phyloP scores from a whole-genome alignment of 768 basidiomycete genomes.

The Rhodotorula babjevae region DNA sequence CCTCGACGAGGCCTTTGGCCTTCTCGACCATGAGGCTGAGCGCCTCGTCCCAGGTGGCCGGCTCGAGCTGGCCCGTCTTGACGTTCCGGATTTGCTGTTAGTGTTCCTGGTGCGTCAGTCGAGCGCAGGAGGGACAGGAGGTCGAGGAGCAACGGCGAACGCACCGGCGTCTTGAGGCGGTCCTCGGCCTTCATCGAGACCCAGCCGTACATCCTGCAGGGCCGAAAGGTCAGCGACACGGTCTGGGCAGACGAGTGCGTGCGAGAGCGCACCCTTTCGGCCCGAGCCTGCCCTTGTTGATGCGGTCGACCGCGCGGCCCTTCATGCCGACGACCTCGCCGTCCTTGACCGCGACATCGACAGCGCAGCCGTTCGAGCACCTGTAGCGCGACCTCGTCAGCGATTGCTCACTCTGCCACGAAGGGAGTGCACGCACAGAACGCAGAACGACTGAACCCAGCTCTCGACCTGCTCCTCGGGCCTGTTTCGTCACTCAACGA shows the following conservation, averaged over 20 bases:
- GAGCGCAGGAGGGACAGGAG: neutral
- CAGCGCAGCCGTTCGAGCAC: slow-evolving; percentile 32
- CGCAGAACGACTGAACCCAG: slow-evolving; percentile 13
- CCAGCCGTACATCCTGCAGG: slow-evolving; percentile 33
- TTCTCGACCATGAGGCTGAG: slow-evolving; percentile 38
- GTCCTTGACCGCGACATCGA: slow-evolving; percentile 40
- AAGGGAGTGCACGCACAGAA: slow-evolving; percentile 11
- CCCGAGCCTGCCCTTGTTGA: slow-evolving; percentile 41
- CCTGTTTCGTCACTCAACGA: neutral
- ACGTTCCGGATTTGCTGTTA: slow-evolving; percentile 34
- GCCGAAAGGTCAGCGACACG: too few relatives aligned
- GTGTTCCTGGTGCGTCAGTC: too few relatives aligned
- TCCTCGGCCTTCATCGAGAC: slow-evolving; percentile 30
- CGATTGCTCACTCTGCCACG: too few relatives aligned
- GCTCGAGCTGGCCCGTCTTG: slow-evolving; percentile 38
- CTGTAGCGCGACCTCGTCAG: neutral
- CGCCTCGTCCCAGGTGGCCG: slow-evolving; percentile 39
- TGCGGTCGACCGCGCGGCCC: slow-evolving; percentile 33
- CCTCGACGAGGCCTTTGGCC: slow-evolving; percentile 36
- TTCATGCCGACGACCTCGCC: slow-evolving; percentile 38
- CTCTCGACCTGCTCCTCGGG: slow-evolving; percentile 16
- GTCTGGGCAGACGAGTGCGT: too few relatives aligned
- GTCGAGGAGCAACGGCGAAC: neutral
- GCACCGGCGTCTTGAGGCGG: slow-evolving; percentile 35
- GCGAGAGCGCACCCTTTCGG: slow-evolving; percentile 39